Evolutionary conservation across 2,329 filamentous ascomycete species (phyloP).

Genomic region (Geoglossum cookeanum): DNA sequence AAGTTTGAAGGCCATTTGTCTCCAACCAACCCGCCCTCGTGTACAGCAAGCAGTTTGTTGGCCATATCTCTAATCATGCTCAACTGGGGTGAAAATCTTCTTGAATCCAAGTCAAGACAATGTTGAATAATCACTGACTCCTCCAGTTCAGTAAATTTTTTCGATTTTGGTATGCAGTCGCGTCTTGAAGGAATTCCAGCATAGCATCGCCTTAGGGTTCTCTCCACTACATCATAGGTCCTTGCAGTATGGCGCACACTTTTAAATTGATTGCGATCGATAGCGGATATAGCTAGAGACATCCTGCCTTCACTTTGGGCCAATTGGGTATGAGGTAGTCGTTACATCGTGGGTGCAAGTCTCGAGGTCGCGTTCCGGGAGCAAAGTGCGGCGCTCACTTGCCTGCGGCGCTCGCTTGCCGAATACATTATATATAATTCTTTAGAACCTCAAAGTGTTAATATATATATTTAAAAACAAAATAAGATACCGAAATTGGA

Average conservation of each 20-base stretch:
- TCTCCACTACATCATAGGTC: constrained; percentile 7
- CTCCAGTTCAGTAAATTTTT: neutral
- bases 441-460: too few relatives aligned
- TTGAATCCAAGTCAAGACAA: constrained; percentile 9
- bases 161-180: neutral
- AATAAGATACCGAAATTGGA: too few relatives aligned
- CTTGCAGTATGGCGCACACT: constrained; percentile 6
- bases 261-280: constrained; percentile 7
- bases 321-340: too few relatives aligned
- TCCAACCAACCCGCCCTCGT: neutral
- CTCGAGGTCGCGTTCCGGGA: too few relatives aligned
- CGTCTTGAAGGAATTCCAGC: neutral
- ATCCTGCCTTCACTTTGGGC: too few relatives aligned
- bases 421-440: too few relatives aligned
- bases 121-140: neutral
- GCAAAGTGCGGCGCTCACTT: too few relatives aligned
- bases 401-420: too few relatives aligned
- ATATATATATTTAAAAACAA: too few relatives aligned
- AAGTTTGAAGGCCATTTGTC: neutral
- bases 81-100: neutral
- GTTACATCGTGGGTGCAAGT: too few relatives aligned
- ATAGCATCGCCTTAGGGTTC: constrained; percentile 6
- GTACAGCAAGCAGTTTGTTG: neutral
- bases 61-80: neutral
- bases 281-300: constrained; percentile 11